phyloP scores from a whole-genome alignment of 2,329 filamentous ascomycete species.

The Elsinoe batatas region DNA sequence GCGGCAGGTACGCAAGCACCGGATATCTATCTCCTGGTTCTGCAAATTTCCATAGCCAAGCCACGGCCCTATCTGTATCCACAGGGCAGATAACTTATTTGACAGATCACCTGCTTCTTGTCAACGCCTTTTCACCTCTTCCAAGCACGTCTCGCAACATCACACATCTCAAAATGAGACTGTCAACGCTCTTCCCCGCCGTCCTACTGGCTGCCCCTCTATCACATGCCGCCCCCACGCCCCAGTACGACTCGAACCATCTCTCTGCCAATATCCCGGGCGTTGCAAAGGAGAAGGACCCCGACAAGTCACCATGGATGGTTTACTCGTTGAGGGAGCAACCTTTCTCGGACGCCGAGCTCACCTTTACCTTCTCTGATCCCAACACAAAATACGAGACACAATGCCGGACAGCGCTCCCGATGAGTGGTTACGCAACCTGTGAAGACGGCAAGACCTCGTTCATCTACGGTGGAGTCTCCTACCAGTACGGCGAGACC shows the following conservation, averaged over 20 bases:
- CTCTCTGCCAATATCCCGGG: background rate
- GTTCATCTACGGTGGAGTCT: constrained; percentile 12
- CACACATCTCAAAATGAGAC: background rate
- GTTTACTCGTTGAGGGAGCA: constrained; percentile 11
- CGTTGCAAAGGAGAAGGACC: background rate
- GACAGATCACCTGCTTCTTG: background rate
- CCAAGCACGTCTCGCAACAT: background rate
- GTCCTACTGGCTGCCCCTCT: constrained; percentile 6
- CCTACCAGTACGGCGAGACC: constrained; percentile 10
- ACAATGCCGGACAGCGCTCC: constrained; percentile 5
- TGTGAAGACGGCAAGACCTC: constrained; percentile 10
- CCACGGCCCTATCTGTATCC: background rate
- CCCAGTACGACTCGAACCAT: background rate
- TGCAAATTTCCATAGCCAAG: background rate
- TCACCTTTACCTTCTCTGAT: constrained; percentile 11
- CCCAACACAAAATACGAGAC: constrained; percentile 12
- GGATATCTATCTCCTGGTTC: constrained; percentile 1
- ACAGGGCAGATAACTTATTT: background rate
- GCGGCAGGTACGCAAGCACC: constrained; percentile 10
- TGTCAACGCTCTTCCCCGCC: constrained; percentile 3
- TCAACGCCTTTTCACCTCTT: constrained; percentile 9
- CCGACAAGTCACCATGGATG: constrained; percentile 5
- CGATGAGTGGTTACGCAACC: constrained; percentile 11
- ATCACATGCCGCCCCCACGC: constrained; percentile 7
- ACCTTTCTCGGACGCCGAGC: constrained; percentile 8